Conservation (phyloP, 2,329 filamentous ascomycete genomes). For the Magnaporthiopsis rhizophila region DNA sequence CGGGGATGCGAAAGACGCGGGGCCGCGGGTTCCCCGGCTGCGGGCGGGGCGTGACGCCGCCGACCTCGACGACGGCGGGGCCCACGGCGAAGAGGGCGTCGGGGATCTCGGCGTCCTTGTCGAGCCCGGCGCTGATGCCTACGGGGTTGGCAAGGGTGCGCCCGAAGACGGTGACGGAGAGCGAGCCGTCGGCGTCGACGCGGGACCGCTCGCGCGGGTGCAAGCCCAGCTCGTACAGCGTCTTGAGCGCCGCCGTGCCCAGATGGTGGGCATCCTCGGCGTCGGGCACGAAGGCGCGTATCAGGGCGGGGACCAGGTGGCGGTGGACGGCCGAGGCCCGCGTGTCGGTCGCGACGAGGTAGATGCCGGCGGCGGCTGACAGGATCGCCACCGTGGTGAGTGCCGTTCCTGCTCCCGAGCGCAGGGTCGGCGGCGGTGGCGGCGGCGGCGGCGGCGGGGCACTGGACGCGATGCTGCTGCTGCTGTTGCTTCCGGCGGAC, state of each 20-base stretch:
- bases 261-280: conserved; percentile 88
- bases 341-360: conserved; percentile 68
- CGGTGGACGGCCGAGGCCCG: conserved; percentile 57
- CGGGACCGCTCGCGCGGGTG: conserved; percentile 71
- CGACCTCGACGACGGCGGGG: conserved; percentile 82
- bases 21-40: conserved; percentile 84
- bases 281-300: conserved; percentile 62
- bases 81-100: conserved; percentile 79
- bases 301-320: conserved; percentile 56
- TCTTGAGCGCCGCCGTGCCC: conserved; percentile 63
- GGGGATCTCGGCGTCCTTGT: conserved; percentile 88
- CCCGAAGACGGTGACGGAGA: conserved; percentile 59
- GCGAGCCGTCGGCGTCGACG: conserved; percentile 22
- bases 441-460: not conserved
- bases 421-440: not conserved
- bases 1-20: conserved; percentile 78
- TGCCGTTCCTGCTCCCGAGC: not conserved
- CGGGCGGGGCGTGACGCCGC: conserved; percentile 78
- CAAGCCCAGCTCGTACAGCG: conserved; percentile 64
- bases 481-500: not conserved
- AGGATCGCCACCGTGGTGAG: not conserved
- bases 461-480: not conserved
- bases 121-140: conserved; percentile 89
- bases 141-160: conserved; percentile 75
- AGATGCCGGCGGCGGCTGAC: conserved; percentile 32